Percentiles rank a stretch among this genome's conserved stretches.
These are phyloP conservation scores for Trypethelium eluteriae DNA, from an alignment of 495 filamentous ascomycete genomes.

Conservation along the genomic window DNA sequence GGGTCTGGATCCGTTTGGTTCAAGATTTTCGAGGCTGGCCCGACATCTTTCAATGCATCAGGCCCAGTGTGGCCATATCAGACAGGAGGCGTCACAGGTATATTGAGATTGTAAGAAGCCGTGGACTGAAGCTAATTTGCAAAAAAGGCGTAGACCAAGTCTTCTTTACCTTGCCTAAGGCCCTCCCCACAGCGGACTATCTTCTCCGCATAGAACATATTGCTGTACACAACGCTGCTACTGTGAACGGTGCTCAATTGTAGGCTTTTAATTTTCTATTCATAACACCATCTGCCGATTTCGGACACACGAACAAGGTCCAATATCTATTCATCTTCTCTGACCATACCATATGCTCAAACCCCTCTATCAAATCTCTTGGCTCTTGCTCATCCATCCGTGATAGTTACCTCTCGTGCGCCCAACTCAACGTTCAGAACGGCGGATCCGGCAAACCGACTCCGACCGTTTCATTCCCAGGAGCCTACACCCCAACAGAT, in stretches of 20 bases:
- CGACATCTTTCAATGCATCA: slow-evolving; percentile 8
- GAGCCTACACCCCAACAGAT: slow-evolving; percentile 18
- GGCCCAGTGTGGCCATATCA: slow-evolving; percentile 9
- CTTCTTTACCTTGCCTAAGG: slow-evolving; percentile 5
- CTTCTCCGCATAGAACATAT: slow-evolving; percentile 10
- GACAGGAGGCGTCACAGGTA: neutral
- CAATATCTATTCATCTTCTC: neutral
- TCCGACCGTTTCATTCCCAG: slow-evolving; percentile 15
- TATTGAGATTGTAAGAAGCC: neutral
- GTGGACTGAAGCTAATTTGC: neutral
- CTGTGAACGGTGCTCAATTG: slow-evolving; percentile 8
- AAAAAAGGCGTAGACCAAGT: slow-evolving; percentile 10
- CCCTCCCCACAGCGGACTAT: slow-evolving; percentile 3
- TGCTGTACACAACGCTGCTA: slow-evolving; percentile 3
- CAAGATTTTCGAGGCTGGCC: slow-evolving; percentile 9
- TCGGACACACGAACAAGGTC: neutral
- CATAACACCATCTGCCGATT: neutral
- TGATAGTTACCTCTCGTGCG: slow-evolving; percentile 8
- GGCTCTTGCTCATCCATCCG: neutral
- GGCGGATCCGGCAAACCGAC: slow-evolving; percentile 6
- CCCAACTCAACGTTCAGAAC: slow-evolving; percentile 7
- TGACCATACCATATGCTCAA: neutral
- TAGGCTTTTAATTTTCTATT: neutral
- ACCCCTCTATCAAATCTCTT: neutral
- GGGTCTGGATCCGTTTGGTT: slow-evolving; percentile 9